phyloP scores from a whole-genome alignment of 2,329 filamentous ascomycete genomes.

The Knufia petricola region DNA sequence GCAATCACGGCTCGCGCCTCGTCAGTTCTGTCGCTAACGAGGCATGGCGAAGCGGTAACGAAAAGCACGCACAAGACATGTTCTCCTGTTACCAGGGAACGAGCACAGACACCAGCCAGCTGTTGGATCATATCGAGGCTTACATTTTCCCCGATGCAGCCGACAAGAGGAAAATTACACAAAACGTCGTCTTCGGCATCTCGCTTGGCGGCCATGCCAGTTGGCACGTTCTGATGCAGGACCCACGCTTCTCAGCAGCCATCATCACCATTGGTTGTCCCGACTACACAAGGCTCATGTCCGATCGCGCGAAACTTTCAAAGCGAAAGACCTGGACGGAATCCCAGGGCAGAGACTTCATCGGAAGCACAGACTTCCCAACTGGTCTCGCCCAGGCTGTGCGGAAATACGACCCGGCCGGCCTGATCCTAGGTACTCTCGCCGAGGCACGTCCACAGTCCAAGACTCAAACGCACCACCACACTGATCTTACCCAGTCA shows the following conservation, averaged over 20 bases:
- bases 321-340: conserved; percentile 53
- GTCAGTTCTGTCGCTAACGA: conserved; percentile 61
- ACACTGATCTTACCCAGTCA: conserved; percentile 29
- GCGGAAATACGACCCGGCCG: conserved; percentile 62
- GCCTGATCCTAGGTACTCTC: conserved; percentile 54
- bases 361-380: conserved; percentile 73
- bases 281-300: conserved; percentile 74
- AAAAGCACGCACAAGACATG: conserved; percentile 83
- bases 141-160: conserved; percentile 53
- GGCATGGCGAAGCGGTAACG: conserved; percentile 70
- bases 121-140: conserved; percentile 69
- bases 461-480: conserved; percentile 21
- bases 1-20: conserved; percentile 74
- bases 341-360: conserved; percentile 52
- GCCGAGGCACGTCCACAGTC: conserved; percentile 14
- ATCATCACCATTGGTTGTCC: conserved; percentile 81
- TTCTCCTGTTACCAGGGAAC: conserved; percentile 56
- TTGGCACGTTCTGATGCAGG: conserved; percentile 73
- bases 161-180: conserved; percentile 36
- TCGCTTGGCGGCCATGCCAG: conserved; percentile 79
- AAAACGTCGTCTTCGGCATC: conserved; percentile 70
- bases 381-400: conserved; percentile 54
- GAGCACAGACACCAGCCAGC: conserved; percentile 60
- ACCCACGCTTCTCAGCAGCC: conserved; percentile 67
- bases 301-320: conserved; percentile 63